These are phyloP conservation scores for Coniochaeta sp. DNA, from an alignment of 2,329 filamentous ascomycete genomes.

Conservation along the genomic window DNA sequence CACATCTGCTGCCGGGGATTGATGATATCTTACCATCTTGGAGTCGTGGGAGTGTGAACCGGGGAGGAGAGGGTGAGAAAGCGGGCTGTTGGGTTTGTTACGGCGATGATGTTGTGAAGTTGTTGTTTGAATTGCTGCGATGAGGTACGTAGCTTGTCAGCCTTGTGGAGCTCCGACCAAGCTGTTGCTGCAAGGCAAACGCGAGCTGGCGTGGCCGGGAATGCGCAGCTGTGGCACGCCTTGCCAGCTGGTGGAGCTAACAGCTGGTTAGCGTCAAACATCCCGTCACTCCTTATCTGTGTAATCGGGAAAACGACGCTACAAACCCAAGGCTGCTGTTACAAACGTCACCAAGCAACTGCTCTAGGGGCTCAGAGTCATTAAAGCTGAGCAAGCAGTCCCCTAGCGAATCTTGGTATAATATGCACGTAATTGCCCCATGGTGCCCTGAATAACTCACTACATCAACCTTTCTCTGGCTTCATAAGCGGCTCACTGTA, in stretches of 20 bases:
- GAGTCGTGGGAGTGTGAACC: neutral
- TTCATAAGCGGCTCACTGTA: neutral
- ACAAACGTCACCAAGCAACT: neutral
- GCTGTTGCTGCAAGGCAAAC: constrained; percentile 8
- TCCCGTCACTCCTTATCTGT: neutral
- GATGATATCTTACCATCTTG: constrained; percentile 24
- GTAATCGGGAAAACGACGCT: neutral
- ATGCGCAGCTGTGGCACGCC: neutral
- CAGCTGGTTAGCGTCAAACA: neutral
- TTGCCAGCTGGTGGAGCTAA: constrained; percentile 1
- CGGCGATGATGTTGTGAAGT: neutral
- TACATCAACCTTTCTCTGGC: neutral
- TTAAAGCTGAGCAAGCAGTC: neutral
- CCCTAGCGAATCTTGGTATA: neutral
- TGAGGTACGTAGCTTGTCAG: constrained; percentile 3
- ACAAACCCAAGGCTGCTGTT: neutral
- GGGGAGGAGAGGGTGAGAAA: neutral
- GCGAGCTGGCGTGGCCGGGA: constrained; percentile 9
- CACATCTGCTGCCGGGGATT: constrained; percentile 6
- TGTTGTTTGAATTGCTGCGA: neutral
- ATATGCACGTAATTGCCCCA: neutral
- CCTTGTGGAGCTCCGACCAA: constrained; percentile 4
- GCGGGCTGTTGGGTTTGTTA: neutral
- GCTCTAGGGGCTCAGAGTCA: neutral
- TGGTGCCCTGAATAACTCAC: neutral